Evolutionary conservation across 129 eudicot genomes (phyloP), one percentile per base, ranked within the genome.

Genomic region (Helichrysum umbraculigerum): DNA sequence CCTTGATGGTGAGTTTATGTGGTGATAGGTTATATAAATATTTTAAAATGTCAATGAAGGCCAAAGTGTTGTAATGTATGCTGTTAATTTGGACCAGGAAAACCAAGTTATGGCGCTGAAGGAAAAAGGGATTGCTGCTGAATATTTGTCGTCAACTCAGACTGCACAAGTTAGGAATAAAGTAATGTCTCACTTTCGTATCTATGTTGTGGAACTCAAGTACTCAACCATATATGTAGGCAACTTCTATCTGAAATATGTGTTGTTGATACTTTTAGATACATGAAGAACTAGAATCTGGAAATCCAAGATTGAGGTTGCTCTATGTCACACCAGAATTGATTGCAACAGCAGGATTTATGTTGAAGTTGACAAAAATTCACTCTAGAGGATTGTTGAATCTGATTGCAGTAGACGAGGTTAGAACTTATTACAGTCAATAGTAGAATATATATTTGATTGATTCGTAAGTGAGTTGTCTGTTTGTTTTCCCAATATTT

Each of bases 321-420:
- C 92, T 94, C 37, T 94, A 94, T 68, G 99, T 94, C 73, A 94
- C 99, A 68, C 99, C 99, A 32, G 99, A 94, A 84, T 78, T 94
- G 82, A 89, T 94, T 79, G 97, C 99, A 60, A 91, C 99, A 74
- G 70, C 90, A 61, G 97, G 97, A 61, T 94, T 94, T 79, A 86
- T 85, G 88, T 67, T 79, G 70, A 91, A 81, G 81, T 67, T 94
- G 78, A 84, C 84, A 73, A 91, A 89, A 81, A 33, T 94, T 68
- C 92, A 94, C 67, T 71, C 81, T 32, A 87, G 93, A 83, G 99
- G 99, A 71, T 57, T 91, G 83, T 87, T 94, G 79, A 92, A 85
- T 81, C 85, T 94, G 82, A 86, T 94, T 28, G 99, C 97, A 58
- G 78, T 94, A 76, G 99, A 94, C 66, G 99, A 94, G 99, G 99